These are phyloP conservation scores for Myxozyma nipponensis DNA, from an alignment of 805 yeast genomes.

Conservation along the genomic window DNA sequence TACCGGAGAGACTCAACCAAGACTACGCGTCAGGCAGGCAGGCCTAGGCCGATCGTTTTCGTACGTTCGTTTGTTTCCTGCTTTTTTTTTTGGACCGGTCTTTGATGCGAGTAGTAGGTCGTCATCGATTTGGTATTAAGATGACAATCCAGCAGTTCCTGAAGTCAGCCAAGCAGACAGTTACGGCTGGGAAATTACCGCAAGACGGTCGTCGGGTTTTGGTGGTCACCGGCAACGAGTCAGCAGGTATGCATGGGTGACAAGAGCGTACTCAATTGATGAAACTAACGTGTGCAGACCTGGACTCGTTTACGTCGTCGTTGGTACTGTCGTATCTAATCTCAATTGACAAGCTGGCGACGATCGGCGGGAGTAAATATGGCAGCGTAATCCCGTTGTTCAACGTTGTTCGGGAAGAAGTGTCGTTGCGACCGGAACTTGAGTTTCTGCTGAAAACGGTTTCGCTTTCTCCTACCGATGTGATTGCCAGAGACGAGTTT, in stretches of 20 bases:
- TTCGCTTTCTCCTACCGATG: slow-evolving; percentile 45
- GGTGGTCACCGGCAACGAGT: slow-evolving; percentile 75
- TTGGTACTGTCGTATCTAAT: slow-evolving; percentile 64
- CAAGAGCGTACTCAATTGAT: background rate
- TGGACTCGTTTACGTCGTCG: slow-evolving; percentile 83
- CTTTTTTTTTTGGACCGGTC: too few relatives aligned
- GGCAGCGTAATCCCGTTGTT: slow-evolving; percentile 60
- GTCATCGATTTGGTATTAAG: background rate
- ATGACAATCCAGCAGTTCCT: slow-evolving; percentile 19
- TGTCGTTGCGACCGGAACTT: slow-evolving; percentile 69
- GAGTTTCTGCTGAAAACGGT: slow-evolving; percentile 48
- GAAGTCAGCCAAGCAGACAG: slow-evolving; percentile 12
- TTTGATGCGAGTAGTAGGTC: too few relatives aligned
- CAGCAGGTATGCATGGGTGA: slow-evolving; percentile 48
- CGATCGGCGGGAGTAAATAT: slow-evolving; percentile 8
- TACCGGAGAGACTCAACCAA: too few relatives aligned
- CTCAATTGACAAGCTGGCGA: slow-evolving; percentile 25
- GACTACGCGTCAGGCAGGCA: too few relatives aligned
- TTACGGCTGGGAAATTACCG: background rate
- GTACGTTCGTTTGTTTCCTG: too few relatives aligned
- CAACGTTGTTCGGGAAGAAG: slow-evolving; percentile 65
- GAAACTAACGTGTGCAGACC: slow-evolving; percentile 40
- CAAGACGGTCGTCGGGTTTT: slow-evolving; percentile 2
- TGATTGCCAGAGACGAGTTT: slow-evolving; percentile 70
- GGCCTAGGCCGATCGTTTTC: too few relatives aligned